These are phyloP conservation scores for Aspergillus pseudoterreus DNA, from an alignment of 2,329 filamentous ascomycete genomes.

Conservation along the genomic window DNA sequence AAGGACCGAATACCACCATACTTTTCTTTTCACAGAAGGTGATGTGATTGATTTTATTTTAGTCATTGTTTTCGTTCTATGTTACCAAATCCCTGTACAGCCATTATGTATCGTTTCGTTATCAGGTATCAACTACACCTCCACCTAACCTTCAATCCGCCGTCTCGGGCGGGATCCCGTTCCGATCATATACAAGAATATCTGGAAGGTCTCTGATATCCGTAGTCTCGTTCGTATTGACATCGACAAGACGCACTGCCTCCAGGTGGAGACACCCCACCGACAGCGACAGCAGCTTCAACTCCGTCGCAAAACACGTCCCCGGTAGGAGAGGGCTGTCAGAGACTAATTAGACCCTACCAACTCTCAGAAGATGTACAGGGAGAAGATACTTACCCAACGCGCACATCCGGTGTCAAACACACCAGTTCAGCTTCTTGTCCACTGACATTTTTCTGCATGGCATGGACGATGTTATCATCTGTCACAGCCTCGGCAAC, in stretches of 20 bases:
- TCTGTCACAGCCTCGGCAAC: slow-evolving; percentile 54
- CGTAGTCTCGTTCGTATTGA: slow-evolving; percentile 52
- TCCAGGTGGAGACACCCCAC: slow-evolving; percentile 52
- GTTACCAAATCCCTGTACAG: too few relatives aligned
- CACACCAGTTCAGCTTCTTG: slow-evolving; percentile 53
- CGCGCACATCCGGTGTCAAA: slow-evolving; percentile 55
- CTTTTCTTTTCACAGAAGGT: too few relatives aligned
- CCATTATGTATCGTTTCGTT: background rate
- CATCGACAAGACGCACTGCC: slow-evolving; percentile 52
- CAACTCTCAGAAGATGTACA: background rate
- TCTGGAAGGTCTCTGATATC: slow-evolving; percentile 57
- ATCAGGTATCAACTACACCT: background rate
- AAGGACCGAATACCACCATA: too few relatives aligned
- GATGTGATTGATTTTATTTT: too few relatives aligned
- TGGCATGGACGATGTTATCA: slow-evolving; percentile 54
- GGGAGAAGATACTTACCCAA: slow-evolving; percentile 45
- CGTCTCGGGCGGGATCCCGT: slow-evolving; percentile 1
- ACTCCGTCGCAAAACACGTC: slow-evolving; percentile 54
- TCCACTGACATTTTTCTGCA: slow-evolving; percentile 48
- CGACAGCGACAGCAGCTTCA: slow-evolving; percentile 52
- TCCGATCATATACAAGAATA: slow-evolving; percentile 42
- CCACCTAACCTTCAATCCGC: background rate
- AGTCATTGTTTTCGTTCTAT: too few relatives aligned
- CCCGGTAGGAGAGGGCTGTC: slow-evolving; percentile 51
- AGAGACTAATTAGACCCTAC: slow-evolving; percentile 3